Evolutionary conservation across 257 asterid genomes (phyloP).

Genomic region (Gynochthodes officinalis): DNA sequence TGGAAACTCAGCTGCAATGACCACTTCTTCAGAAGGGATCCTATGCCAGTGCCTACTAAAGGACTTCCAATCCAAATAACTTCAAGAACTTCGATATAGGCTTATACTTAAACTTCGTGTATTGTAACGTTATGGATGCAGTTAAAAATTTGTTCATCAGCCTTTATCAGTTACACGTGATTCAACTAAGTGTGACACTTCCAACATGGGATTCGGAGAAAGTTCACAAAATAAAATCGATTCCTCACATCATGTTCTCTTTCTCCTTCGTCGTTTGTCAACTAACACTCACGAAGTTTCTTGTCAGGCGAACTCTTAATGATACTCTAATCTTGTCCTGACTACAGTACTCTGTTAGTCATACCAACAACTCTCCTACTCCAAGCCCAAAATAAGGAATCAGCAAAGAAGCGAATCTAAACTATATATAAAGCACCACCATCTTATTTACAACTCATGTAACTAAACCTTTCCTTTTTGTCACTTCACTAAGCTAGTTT

Average conservation of each 20-base stretch:
- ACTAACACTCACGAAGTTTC: not conserved
- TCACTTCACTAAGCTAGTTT: not conserved
- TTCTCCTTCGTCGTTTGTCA: not conserved
- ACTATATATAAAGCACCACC: not conserved
- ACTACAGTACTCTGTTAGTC: not conserved
- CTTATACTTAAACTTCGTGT: not conserved
- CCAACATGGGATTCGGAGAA: not conserved
- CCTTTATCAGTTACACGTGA: not conserved
- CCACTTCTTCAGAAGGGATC: constrained; percentile 44
- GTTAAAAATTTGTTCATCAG: not conserved
- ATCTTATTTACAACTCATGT: not conserved
- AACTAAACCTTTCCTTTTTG: not conserved
- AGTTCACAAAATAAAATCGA: not conserved
- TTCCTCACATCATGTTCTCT: not conserved
- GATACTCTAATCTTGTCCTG: not conserved
- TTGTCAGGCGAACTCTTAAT: not conserved
- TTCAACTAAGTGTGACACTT: not conserved
- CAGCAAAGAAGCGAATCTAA: not conserved
- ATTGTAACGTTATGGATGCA: not conserved
- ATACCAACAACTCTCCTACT: not conserved
- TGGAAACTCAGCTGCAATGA: constrained; percentile 59
- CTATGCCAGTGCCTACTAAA: constrained; percentile 56
- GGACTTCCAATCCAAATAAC: constrained; percentile 52
- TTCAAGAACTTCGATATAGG: constrained; percentile 24
- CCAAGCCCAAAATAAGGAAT: not conserved